Evolutionary conservation across 108 stramenopile genomes (phyloP).

Genomic region (Mediolabrus comicus): DNA sequence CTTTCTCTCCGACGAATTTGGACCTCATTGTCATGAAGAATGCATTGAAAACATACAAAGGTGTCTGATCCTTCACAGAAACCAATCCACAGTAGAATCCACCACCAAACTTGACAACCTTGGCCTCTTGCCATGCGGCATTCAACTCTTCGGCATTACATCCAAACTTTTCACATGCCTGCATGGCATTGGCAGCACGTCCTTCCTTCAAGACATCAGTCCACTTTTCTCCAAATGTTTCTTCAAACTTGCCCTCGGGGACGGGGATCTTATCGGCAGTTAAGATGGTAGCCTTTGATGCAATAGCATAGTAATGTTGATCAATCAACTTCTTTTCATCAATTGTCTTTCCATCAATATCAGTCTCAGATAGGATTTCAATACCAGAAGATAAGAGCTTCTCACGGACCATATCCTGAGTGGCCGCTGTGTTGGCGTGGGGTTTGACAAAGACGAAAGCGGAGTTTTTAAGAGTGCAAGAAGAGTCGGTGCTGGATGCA

Average conservation of each 20-base stretch:
- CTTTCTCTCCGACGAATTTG: slow-evolving; percentile 81
- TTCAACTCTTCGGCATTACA: slow-evolving; percentile 74
- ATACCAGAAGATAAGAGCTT: slow-evolving; percentile 64
- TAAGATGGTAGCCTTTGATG: slow-evolving; percentile 90
- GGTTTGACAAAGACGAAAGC: slow-evolving; percentile 97
- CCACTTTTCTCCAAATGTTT: slow-evolving; percentile 88
- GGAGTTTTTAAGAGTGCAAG: slow-evolving; percentile 59
- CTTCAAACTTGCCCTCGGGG: slow-evolving; percentile 79
- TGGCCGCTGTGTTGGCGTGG: slow-evolving; percentile 87
- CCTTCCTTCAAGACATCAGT: slow-evolving; percentile 70
- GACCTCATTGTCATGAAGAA: slow-evolving; percentile 91
- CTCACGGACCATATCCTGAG: slow-evolving; percentile 67
- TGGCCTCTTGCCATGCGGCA: slow-evolving; percentile 70
- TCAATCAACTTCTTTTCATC: slow-evolving; percentile 91
- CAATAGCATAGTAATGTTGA: slow-evolving; percentile 94
- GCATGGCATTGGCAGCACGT: slow-evolving; percentile 84
- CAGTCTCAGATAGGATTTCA: slow-evolving; percentile 69
- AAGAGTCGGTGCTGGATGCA: slow-evolving; percentile 4
- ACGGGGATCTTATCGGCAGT: slow-evolving; percentile 85
- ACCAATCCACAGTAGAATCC: slow-evolving; percentile 92
- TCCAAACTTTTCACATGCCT: slow-evolving; percentile 84
- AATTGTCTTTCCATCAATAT: slow-evolving; percentile 77
- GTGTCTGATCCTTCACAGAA: slow-evolving; percentile 42
- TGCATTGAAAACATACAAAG: slow-evolving; percentile 92
- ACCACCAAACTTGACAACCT: slow-evolving; percentile 92